Percentiles rank a stretch among this genome's conserved stretches.
phyloP scores from a whole-genome alignment of 176 grass and related monocot genomes.

The Oryza meyeriana region DNA sequence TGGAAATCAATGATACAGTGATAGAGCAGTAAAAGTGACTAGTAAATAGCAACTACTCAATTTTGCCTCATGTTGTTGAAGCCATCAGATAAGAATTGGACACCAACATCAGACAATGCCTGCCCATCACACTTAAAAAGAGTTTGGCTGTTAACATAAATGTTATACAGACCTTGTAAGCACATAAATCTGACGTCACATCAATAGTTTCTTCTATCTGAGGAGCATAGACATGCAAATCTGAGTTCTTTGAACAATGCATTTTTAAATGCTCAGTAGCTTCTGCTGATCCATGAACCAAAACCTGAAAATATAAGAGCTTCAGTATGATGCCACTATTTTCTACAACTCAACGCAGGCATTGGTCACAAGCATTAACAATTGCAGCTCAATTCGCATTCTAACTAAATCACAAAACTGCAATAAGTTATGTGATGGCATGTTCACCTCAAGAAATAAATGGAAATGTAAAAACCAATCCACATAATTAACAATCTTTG shows the following conservation, averaged over 20 bases:
- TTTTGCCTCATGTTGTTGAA: constrained; percentile 4
- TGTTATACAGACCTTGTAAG: constrained; percentile 73
- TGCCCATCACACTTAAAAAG: neutral
- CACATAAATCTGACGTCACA: constrained; percentile 98
- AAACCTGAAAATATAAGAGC: constrained; percentile 47
- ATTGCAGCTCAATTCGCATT: constrained; percentile 21
- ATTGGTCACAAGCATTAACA: constrained; percentile 22
- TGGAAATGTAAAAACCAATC: constrained; percentile 8
- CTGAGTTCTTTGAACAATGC: constrained; percentile 77
- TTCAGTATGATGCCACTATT: constrained; percentile 20
- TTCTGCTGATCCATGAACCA: constrained; percentile 95
- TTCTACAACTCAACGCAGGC: neutral
- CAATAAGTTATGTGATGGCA: neutral
- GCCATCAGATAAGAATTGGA: constrained; percentile 19
- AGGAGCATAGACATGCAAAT: constrained; percentile 90
- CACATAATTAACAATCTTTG: neutral
- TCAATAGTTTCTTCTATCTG: constrained; percentile 97
- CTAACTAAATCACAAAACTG: constrained; percentile 7
- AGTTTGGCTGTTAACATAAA: constrained; percentile 11
- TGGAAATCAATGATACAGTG: neutral
- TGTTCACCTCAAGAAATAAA: neutral
- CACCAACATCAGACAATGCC: neutral
- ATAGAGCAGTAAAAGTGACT: constrained; percentile 16
- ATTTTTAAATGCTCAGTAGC: constrained; percentile 97
- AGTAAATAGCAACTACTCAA: neutral